These are phyloP conservation scores for Aspergillus luchuensis DNA, from an alignment of 2,329 filamentous ascomycete genomes.

Conservation along the genomic window DNA sequence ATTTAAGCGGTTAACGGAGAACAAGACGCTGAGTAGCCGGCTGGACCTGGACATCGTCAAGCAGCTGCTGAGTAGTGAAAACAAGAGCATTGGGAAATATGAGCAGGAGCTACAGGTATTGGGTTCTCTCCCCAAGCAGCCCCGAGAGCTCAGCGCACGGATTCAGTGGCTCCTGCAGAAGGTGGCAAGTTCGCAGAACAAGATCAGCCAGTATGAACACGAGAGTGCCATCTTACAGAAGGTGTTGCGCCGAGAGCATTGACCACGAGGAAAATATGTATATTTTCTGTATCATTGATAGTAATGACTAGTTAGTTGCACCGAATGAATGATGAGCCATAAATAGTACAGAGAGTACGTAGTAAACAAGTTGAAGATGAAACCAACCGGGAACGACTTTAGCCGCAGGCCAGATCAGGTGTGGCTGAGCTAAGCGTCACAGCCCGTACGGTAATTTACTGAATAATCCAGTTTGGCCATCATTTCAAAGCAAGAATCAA, in stretches of 20 bases:
- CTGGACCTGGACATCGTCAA: conserved; percentile 71
- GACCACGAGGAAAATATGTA: conserved; percentile 4
- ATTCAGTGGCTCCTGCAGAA: conserved; percentile 74
- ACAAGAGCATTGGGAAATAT: conserved; percentile 71
- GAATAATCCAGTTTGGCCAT: no score
- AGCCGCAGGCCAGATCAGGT: background rate
- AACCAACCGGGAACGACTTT: no score
- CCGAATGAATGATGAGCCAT: background rate
- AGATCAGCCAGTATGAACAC: conserved; percentile 71
- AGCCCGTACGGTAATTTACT: no score
- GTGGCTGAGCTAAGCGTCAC: background rate
- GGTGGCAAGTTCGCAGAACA: conserved; percentile 70
- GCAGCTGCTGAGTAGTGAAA: conserved; percentile 72
- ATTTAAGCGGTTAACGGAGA: conserved; percentile 70
- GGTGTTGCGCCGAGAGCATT: conserved; percentile 60
- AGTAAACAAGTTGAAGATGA: no score
- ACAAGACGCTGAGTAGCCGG: conserved; percentile 71
- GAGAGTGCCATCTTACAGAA: conserved; percentile 74
- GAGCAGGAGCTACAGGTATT: conserved; percentile 75
- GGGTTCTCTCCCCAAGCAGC: conserved; percentile 70
- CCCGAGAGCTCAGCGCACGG: conserved; percentile 66
- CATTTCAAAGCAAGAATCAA: no score
- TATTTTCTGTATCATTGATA: no score
- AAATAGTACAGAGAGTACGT: background rate
- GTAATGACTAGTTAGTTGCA: background rate